These are phyloP conservation scores for Beta macrorhiza DNA, from an alignment of 179 eudicot genomes.

Conservation along the genomic window DNA sequence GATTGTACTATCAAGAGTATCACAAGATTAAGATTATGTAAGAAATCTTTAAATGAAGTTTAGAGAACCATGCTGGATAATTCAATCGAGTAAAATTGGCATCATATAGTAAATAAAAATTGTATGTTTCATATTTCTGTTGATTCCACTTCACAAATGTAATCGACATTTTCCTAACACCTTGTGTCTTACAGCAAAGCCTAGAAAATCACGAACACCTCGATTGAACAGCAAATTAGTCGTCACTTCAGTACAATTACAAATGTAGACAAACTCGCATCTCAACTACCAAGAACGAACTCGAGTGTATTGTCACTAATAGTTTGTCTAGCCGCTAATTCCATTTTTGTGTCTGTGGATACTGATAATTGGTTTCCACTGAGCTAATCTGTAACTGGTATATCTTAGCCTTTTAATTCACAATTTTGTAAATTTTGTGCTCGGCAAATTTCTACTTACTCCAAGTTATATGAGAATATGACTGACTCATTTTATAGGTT, in stretches of 20 bases:
- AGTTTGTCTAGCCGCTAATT: neutral
- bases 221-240: constrained; percentile 12
- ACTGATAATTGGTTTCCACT: neutral
- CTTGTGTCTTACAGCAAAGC: constrained; percentile 20
- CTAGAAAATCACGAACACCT: constrained; percentile 28
- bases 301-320: neutral
- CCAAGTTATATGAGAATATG: neutral
- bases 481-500: neutral
- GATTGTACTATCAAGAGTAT: neutral
- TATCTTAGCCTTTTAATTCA: neutral
- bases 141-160: neutral
- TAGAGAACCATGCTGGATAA: neutral
- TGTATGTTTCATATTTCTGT: constrained; percentile 6
- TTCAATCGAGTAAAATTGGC: neutral
- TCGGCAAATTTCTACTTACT: too few relatives aligned
- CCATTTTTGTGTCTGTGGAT: neutral
- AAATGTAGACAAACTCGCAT: constrained; percentile 4
- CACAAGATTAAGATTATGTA: neutral
- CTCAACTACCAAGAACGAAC: neutral
- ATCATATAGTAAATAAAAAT: neutral
- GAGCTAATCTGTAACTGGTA: neutral
- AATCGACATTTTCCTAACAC: neutral
- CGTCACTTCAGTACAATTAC: constrained; percentile 12
- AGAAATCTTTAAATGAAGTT: neutral
- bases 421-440: neutral